Evolutionary conservation across 2,329 filamentous ascomycete genomes (phyloP), one percentile per base, ranked within the genome.

Genomic region (Xylaria polymorpha): DNA sequence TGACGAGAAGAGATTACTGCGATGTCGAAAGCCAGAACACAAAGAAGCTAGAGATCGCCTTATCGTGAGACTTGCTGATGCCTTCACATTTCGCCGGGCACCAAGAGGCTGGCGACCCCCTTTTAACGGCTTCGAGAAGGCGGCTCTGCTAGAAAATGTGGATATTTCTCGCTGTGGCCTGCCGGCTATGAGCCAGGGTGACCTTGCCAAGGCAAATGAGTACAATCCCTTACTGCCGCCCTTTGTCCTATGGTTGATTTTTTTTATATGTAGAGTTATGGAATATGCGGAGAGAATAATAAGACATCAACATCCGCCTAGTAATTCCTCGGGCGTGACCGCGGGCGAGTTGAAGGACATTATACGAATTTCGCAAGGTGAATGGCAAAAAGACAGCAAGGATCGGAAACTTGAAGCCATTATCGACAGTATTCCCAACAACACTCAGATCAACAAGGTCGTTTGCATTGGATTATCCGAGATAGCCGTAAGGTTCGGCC

Each of bases 401-500:
- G 59, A 65, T n/a, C 4, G 5, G 4, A 8, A 14, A 18, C 53
- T 64, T 43, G 64, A 7, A 35, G 57, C 53, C 3, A 51, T 62
- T 20, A 51, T 62, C 12, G 44, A 73, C 44, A 71, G 20, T 22
- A 65, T 70, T 14, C 68, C 68, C 1, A 62, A 68, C 14, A 22
- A 43, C 7, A 25, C 6, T 7, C 15, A 56, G 10, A 70, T 70
- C 39, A 55, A 62, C 10, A 65, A 68, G 15, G 22, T 70, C 12
- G 61, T 70, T n/a, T 70, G 68, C n/a, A 62, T 70, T 44, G 68
- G 68, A 6, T 29, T 70, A 29, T 68, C 65, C n/a, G 43, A 68
- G 32, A 59, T 70, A 56, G 68, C 61, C 14, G 20, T 9, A n/a
- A 69, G 51, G 7, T 15, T 43, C 8, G 46, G 35, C 10, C 44